Evolutionary conservation across 768 basidiomycete genomes (phyloP).

Genomic region (Suillus occidentalis): DNA sequence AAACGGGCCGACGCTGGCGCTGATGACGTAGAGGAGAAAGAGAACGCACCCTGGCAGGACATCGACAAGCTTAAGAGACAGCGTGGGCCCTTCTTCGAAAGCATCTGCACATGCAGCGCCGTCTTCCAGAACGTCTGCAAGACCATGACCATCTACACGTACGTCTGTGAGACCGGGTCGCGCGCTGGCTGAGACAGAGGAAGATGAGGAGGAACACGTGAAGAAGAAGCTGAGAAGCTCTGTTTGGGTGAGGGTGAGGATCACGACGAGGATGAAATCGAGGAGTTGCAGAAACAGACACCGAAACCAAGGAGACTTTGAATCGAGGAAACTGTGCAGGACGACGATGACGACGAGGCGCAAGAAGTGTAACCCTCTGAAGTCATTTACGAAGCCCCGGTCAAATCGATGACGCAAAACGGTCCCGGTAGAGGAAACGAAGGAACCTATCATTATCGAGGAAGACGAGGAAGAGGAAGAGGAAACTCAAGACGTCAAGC

Average conservation of each 20-base stretch:
- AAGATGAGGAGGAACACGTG: too few relatives aligned
- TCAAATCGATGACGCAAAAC: slow-evolving; percentile 11
- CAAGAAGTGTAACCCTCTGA: slow-evolving; percentile 12
- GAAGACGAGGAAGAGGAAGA: too few relatives aligned
- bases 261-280: slow-evolving; percentile 17
- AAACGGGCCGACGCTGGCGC: slow-evolving; percentile 40
- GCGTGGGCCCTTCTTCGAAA: slow-evolving; percentile 13
- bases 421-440: not conserved
- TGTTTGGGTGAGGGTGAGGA: slow-evolving; percentile 31
- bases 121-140: slow-evolving; percentile 34
- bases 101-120: slow-evolving; percentile 28
- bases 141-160: slow-evolving; percentile 22
- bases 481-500: too few relatives aligned
- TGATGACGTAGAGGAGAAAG: slow-evolving; percentile 43
- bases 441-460: too few relatives aligned
- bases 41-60: slow-evolving; percentile 35
- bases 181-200: too few relatives aligned
- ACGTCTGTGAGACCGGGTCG: too few relatives aligned
- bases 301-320: slow-evolving; percentile 7
- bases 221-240: too few relatives aligned
- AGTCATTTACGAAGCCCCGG: slow-evolving; percentile 20
- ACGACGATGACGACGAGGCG: slow-evolving; percentile 8
- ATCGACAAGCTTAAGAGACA: slow-evolving; percentile 30
- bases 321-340: slow-evolving; percentile 11
- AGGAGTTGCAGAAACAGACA: slow-evolving; percentile 16